Percentiles rank a stretch among this genome's conserved stretches.
These are phyloP conservation scores for Cercospora sp. DNA, from an alignment of 2,329 filamentous ascomycete genomes.

Conservation along the genomic window DNA sequence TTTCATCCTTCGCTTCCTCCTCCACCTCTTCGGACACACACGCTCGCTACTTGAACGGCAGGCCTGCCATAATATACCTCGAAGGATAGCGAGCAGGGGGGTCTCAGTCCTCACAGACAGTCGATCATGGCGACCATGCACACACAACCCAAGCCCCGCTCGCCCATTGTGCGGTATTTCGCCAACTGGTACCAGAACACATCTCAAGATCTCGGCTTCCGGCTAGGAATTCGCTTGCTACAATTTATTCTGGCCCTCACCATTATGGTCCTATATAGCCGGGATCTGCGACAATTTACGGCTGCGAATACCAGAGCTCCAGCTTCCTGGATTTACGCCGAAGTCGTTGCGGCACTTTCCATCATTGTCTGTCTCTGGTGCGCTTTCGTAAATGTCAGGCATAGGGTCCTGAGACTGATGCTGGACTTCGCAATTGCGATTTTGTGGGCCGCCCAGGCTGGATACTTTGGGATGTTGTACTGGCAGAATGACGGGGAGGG, in stretches of 20 bases:
- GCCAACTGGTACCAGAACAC: conserved; percentile 13
- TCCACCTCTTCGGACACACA: neutral
- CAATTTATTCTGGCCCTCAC: conserved; percentile 12
- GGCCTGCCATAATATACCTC: neutral
- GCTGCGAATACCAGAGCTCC: neutral
- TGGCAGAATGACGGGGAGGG: neutral
- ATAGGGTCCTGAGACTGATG: conserved; percentile 1
- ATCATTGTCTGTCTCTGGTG: conserved; percentile 12
- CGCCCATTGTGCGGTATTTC: conserved; percentile 14
- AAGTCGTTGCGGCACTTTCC: conserved; percentile 9
- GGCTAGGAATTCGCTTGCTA: conserved; percentile 10
- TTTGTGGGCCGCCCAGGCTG: conserved; percentile 13
- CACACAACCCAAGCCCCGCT: neutral
- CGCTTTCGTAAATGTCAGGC: conserved; percentile 5
- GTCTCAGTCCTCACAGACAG: neutral
- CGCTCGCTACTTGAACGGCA: neutral
- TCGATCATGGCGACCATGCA: neutral
- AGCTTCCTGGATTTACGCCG: conserved; percentile 12
- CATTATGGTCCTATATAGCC: conserved; percentile 10
- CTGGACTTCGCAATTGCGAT: conserved; percentile 11
- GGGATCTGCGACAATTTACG: conserved; percentile 8
- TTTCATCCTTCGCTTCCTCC: neutral
- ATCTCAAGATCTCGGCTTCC: conserved; percentile 9
- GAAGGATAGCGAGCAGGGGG: neutral
- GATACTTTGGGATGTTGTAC: conserved; percentile 8